Percentiles rank a stretch among this genome's conserved stretches.
Evolutionary conservation across 1,139 yeast species (phyloP).

Genomic region (Magnusiomyces tetraspermus): DNA sequence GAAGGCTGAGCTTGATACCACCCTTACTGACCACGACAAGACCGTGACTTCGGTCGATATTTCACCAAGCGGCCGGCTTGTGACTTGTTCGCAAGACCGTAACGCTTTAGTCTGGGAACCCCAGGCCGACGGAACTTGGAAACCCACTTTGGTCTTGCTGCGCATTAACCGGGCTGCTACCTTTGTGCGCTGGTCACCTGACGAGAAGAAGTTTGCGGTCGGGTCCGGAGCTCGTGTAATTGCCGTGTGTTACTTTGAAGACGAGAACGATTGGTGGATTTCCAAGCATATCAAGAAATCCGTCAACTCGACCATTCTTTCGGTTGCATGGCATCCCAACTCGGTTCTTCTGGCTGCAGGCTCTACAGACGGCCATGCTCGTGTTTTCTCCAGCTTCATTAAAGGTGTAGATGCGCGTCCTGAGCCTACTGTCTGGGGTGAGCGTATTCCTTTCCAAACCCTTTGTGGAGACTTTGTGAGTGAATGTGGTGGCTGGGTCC

Average conservation of each 20-base stretch:
- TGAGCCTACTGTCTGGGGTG: slow-evolving; percentile 79
- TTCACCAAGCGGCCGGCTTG: slow-evolving; percentile 79
- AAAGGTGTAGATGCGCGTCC: slow-evolving; percentile 88
- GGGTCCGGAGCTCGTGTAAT: slow-evolving; percentile 92
- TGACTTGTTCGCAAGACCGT: slow-evolving; percentile 96
- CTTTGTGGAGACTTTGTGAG: slow-evolving; percentile 76
- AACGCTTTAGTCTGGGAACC: slow-evolving; percentile 96
- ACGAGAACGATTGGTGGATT: slow-evolving; percentile 98
- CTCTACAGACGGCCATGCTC: slow-evolving; percentile 88
- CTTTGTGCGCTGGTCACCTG: slow-evolving; percentile 87
- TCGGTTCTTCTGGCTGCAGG: slow-evolving; percentile 83
- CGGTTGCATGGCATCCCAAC: slow-evolving; percentile 92
- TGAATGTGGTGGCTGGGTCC: slow-evolving; percentile 83
- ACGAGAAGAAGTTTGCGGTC: slow-evolving; percentile 88
- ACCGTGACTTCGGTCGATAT: slow-evolving; percentile 92
- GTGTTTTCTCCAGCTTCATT: slow-evolving; percentile 88
- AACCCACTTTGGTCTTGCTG: slow-evolving; percentile 85
- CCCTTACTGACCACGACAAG: slow-evolving; percentile 79
- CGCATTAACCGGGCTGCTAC: slow-evolving; percentile 95
- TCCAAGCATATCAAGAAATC: slow-evolving; percentile 94
- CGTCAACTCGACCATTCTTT: slow-evolving; percentile 73
- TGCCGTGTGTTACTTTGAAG: slow-evolving; percentile 93
- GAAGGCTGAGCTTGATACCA: slow-evolving; percentile 44
- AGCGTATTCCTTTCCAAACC: slow-evolving; percentile 90
- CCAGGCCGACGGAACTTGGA: slow-evolving; percentile 48